phyloP scores from a whole-genome alignment of 768 basidiomycete genomes.

The Lentinula detonsa region DNA sequence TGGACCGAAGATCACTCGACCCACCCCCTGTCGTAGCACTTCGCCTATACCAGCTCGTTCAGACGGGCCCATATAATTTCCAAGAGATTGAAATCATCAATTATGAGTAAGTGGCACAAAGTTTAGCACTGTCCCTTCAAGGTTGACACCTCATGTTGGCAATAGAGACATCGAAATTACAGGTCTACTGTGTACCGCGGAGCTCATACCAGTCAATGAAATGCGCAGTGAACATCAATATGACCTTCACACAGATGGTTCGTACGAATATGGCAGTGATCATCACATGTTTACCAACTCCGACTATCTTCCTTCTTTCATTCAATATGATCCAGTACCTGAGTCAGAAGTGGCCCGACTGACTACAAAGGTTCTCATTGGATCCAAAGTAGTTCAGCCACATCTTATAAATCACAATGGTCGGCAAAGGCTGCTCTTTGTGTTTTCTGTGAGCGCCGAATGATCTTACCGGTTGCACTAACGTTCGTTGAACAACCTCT shows the following conservation, averaged over 20 bases:
- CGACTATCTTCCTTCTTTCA: not conserved
- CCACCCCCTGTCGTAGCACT: conserved; percentile 59
- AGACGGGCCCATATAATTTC: conserved; percentile 27
- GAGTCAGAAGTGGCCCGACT: not conserved
- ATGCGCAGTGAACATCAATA: not conserved
- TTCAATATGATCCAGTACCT: not conserved
- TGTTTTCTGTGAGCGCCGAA: conserved; percentile 48
- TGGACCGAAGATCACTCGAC: conserved; percentile 60
- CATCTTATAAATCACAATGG: conserved; percentile 48
- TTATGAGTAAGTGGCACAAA: conserved; percentile 33
- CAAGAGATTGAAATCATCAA: conserved; percentile 22
- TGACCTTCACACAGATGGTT: not conserved
- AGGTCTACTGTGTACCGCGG: conserved; percentile 74
- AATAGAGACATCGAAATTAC: conserved; percentile 52
- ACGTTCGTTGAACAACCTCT: not conserved
- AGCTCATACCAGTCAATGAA: conserved; percentile 58
- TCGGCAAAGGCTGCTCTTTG: conserved; percentile 52
- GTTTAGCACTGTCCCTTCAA: not conserved
- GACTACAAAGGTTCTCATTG: conserved; percentile 30
- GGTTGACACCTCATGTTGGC: not conserved
- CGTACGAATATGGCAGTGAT: not conserved
- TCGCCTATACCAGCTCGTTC: conserved; percentile 36
- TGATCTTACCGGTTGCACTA: not conserved
- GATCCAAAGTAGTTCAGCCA: conserved; percentile 57
- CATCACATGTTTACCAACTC: not conserved